These are phyloP conservation scores for Periconia sp. DNA, from an alignment of 2,329 filamentous ascomycete genomes.

Conservation along the genomic window DNA sequence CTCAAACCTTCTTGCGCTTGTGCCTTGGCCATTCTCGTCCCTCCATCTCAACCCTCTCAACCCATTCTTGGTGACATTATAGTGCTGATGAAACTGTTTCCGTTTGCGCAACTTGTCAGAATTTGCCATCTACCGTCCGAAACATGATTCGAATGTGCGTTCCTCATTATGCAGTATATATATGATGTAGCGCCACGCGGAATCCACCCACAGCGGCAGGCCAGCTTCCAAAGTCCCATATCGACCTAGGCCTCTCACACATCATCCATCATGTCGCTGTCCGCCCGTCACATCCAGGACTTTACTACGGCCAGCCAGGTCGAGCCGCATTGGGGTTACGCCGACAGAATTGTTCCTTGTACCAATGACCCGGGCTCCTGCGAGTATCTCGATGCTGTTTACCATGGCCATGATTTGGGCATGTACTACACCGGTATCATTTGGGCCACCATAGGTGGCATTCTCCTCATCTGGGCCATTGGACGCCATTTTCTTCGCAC, in stretches of 20 bases:
- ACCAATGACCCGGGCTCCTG: conserved; percentile 59
- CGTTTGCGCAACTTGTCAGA: not conserved
- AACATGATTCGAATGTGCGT: not conserved
- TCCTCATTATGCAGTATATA: not conserved
- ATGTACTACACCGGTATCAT: conserved; percentile 61
- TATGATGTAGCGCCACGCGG: not conserved
- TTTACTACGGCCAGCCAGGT: conserved; percentile 34
- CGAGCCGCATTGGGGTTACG: conserved; percentile 58
- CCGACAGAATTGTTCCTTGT: conserved; percentile 54
- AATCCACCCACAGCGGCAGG: not conserved
- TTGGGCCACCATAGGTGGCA: conserved; percentile 56
- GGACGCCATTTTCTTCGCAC: conserved; percentile 32
- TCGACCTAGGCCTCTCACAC: not conserved
- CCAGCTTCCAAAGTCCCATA: not conserved
- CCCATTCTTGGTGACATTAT: not conserved
- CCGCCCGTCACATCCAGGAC: conserved; percentile 43
- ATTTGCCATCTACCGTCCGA: not conserved
- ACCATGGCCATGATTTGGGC: conserved; percentile 55
- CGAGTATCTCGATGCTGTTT: conserved; percentile 59
- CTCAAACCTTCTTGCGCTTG: conserved; percentile 31
- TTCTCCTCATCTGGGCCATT: conserved; percentile 50
- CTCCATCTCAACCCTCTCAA: not conserved
- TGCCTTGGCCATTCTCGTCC: not conserved
- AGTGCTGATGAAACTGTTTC: not conserved
- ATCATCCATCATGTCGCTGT: conserved; percentile 4